A percentile compares a stretch with the other conserved stretches of the same genome.
phyloP scores from a whole-genome alignment of 2,329 filamentous ascomycete genomes.

The Aspergillus udagawae region DNA sequence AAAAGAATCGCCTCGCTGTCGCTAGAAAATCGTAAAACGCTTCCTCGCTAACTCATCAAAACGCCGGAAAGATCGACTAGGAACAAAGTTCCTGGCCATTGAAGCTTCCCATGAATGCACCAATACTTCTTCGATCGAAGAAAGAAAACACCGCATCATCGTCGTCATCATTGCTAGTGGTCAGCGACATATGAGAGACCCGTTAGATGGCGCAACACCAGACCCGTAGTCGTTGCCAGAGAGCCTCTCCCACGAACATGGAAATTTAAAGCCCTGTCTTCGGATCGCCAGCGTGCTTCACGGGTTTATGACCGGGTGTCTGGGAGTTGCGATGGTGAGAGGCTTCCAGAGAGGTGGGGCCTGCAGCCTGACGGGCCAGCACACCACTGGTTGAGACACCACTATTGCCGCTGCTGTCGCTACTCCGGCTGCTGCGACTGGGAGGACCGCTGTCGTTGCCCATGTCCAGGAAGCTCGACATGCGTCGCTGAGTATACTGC shows the following conservation, averaged over 20 bases:
- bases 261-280: background rate
- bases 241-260: too few species aligned
- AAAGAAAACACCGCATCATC: background rate
- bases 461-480: conserved; percentile 29
- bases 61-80: background rate
- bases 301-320: background rate
- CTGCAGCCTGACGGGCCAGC: conserved; percentile 17
- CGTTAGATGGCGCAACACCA: too few species aligned
- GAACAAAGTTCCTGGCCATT: background rate
- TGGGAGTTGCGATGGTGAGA: conserved; percentile 1
- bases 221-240: too few species aligned
- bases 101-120: background rate
- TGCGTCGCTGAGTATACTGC: conserved; percentile 35
- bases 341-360: conserved; percentile 15
- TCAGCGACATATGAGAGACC: background rate
- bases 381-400: conserved; percentile 17
- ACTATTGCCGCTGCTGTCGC: conserved; percentile 25
- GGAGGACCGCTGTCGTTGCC: conserved; percentile 17
- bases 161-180: background rate
- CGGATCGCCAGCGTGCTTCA: background rate
- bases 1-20: background rate
- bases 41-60: conserved; percentile 1
- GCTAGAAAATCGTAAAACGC: background rate
- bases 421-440: conserved; percentile 28
- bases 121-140: background rate